These are phyloP conservation scores for Coemansia sp. DNA, from an alignment of 192 early-diverging fungal species.

Conservation along the genomic window DNA sequence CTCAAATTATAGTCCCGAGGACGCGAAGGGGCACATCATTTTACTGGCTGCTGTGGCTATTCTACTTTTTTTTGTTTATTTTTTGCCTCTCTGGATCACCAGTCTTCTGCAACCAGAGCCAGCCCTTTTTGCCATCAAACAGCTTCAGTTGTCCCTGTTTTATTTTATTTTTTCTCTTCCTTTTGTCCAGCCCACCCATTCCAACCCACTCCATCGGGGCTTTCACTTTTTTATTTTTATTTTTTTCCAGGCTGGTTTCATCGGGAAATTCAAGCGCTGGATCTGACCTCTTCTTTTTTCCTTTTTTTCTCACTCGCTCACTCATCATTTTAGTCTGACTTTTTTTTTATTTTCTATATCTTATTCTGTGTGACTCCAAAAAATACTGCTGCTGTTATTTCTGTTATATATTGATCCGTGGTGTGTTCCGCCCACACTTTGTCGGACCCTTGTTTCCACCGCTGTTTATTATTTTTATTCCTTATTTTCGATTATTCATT, in stretches of 20 bases:
- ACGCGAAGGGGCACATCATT: background rate
- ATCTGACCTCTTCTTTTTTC: background rate
- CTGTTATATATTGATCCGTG: background rate
- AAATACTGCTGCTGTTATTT: background rate
- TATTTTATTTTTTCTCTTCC: background rate
- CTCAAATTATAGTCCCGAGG: background rate
- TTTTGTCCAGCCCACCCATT: constrained; percentile 1
- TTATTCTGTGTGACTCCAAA: background rate
- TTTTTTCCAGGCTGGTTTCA: background rate
- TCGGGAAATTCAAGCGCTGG: background rate
- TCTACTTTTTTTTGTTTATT: constrained; percentile 8
- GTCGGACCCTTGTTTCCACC: background rate
- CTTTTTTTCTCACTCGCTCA: background rate
- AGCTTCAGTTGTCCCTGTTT: constrained; percentile 3
- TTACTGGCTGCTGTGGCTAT: constrained; percentile 11
- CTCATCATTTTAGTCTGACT: background rate
- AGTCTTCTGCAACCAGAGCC: background rate
- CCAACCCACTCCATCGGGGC: background rate
- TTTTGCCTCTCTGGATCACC: constrained; percentile 6
- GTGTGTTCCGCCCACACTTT: background rate
- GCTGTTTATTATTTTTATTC: background rate
- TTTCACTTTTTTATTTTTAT: background rate
- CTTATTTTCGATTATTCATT: background rate
- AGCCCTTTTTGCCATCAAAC: background rate
- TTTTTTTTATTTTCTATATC: too few relatives aligned